A percentile compares a stretch with the other conserved stretches of the same genome.
Conservation (phyloP, 2,329 filamentous ascomycete species). For the Colletotrichum orchidophilum region DNA sequence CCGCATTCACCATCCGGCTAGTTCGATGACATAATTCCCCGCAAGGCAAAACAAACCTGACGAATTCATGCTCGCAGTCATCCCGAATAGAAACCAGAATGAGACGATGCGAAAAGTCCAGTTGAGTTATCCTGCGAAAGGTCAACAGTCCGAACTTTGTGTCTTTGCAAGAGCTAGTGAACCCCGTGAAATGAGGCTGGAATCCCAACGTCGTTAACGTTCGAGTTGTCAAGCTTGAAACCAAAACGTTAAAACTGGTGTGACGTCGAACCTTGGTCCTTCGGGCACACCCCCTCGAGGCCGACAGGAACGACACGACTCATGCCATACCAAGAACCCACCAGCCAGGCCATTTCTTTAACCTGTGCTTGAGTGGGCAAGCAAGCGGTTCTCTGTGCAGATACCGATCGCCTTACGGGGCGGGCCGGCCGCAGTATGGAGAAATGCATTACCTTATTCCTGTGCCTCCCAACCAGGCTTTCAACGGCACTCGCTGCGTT, state of each 20-base stretch:
- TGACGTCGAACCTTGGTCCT: background rate
- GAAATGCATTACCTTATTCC: background rate
- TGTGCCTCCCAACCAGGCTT: background rate
- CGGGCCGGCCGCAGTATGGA: background rate
- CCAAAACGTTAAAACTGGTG: background rate
- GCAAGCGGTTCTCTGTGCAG: background rate
- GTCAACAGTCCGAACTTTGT: background rate
- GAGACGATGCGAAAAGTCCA: background rate
- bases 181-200: too few relatives aligned
- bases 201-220: background rate
- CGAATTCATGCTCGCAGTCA: background rate
- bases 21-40: background rate
- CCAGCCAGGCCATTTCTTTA: background rate
- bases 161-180: too few relatives aligned
- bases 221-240: background rate
- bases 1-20: too few relatives aligned
- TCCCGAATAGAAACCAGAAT: background rate
- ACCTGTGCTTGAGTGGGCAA: background rate
- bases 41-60: background rate
- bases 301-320: background rate
- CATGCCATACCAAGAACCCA: background rate
- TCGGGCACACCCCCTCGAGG: background rate
- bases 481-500: background rate
- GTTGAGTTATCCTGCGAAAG: background rate
- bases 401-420: background rate